Base-by-base conservation (phyloP, 306 rosid species). In the Gleditsia sinensis region DNA sequence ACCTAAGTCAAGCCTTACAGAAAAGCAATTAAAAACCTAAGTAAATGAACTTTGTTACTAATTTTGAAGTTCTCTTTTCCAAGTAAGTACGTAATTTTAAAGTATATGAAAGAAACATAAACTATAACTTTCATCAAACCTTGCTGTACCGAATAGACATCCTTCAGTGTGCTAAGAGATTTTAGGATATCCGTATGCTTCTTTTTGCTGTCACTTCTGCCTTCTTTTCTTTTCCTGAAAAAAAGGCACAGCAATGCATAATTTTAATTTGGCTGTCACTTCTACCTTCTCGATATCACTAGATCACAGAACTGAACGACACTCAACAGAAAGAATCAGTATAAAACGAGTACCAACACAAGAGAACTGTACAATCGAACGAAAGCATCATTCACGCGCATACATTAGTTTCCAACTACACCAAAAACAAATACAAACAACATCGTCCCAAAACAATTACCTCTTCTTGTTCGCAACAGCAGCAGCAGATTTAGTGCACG, bases 141-240 rank as follows among this genome's bases (percentile, higher is more conserved):
- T 84, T 91, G 86, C 42, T 63, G 80, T 36, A 17, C 34, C 80
- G n/a, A n/a, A 71, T 53, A 61, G 37, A 1, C 83, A 58, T 80
- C 80, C 63, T 86, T 81, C 45, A 25, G 75, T 66, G 75, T 54
- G 63, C 83, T 71, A 75, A 46, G 73, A 78, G 86, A 80, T 80
- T 84, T 27, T 62, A n/a, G 34, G 19, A 65, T 36, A 1, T 76
- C 85, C 25, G 81, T 80, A 34, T 66, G 76, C 43, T 80, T 81
- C 46, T 67, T 81, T 39, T 71, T 84, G 7, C 78, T 59, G 66
- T 80, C 89, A 55, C 83, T 84, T 59, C 37, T 80, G 30, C 77
- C 85, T 70, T 76, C 85, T 63, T 76, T 86, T 61, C 76, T 85
- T 83, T 85, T 87, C 84, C 96, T 93, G 80, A 20, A 53, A 65